Evolutionary conservation across 257 asterid species (phyloP), one percentile per base, ranked within the genome.

Genomic region (Rhazya stricta): DNA sequence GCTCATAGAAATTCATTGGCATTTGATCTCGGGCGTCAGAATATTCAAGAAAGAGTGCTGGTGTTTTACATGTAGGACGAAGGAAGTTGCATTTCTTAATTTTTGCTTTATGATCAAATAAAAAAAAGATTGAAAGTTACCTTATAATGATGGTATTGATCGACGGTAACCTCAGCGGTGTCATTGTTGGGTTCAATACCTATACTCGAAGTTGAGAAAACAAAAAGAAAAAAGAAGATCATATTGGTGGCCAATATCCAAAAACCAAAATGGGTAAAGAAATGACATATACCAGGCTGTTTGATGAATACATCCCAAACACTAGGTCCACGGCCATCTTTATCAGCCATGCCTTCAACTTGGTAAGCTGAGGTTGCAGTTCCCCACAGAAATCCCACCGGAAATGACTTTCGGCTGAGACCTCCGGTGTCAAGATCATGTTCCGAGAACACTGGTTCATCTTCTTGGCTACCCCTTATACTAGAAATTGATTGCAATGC

Each of bases 351-450:
- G 83, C 98, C 98, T 81, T 94, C 97, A 4, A 94, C 97, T 81
- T 94, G 98, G 84, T 91, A 91, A 43, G 98, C 98, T 30, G 98
- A 94, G 25, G 94, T 86, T 9, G 98, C 97, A 23, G 96, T 90
- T 12, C 98, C 97, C 9, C 90, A 94, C 48, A 85, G 78, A 78
- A 94, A 94, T 0, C 80, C 84, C 72, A 83, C 85, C 0, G 96
- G 93, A 25, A 94, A 94, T 13, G 67, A 60, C 39, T 29, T 30
- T 41, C 67, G 37, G 39, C 41, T 60, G 19, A 69, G 57, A 13
- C 73, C 73, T 4, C 73, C 73, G 21, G 30, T 41, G 34, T 41
- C 56, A 6, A 60, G 67, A 60, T 29, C 21, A 1, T 32, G 19
- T 3, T 29, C 23, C 1, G 67, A 60, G 5, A 60, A 60, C 6